Conservation (phyloP, 805 yeast species). For the Lachancea sp. region DNA sequence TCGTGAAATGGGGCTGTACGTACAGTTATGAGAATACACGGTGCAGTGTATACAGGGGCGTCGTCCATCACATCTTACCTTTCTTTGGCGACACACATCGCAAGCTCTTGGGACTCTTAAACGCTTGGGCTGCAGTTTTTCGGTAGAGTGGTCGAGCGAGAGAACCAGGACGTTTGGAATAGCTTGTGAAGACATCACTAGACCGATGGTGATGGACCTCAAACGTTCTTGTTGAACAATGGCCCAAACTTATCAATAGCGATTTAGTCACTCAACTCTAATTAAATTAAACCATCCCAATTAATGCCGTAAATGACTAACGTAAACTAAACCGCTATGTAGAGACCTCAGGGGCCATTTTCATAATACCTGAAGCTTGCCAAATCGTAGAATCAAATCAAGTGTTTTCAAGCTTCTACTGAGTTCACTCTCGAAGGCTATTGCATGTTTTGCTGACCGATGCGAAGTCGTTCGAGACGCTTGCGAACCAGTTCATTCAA, state of each 20-base stretch:
- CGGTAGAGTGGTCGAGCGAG: conserved; percentile 21
- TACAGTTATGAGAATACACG: conserved; percentile 67
- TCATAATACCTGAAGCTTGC: too few relatives aligned
- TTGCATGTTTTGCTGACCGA: too few relatives aligned
- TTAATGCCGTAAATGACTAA: too few relatives aligned
- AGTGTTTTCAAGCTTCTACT: too few relatives aligned
- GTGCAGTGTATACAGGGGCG: conserved; percentile 78
- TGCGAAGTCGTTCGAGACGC: conserved; percentile 20
- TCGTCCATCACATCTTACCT: conserved; percentile 74
- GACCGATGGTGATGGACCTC: not conserved
- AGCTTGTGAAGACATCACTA: not conserved
- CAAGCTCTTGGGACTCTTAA: conserved; percentile 70
- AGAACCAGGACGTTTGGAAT: conserved; percentile 22
- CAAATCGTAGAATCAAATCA: too few relatives aligned
- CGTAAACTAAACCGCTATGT: too few relatives aligned
- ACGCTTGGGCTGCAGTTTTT: conserved; percentile 38
- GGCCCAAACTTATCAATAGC: too few relatives aligned
- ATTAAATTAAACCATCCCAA: too few relatives aligned
- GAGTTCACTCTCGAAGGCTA: too few relatives aligned
- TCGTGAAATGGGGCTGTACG: conserved; percentile 35
- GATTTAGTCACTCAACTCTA: too few relatives aligned
- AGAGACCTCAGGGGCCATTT: too few relatives aligned
- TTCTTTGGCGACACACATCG: conserved; percentile 66
- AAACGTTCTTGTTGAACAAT: too few relatives aligned
- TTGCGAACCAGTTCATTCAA: conserved; percentile 46